Conservation (phyloP, 352 stramenopile genomes). For the Pythium coloratum region DNA sequence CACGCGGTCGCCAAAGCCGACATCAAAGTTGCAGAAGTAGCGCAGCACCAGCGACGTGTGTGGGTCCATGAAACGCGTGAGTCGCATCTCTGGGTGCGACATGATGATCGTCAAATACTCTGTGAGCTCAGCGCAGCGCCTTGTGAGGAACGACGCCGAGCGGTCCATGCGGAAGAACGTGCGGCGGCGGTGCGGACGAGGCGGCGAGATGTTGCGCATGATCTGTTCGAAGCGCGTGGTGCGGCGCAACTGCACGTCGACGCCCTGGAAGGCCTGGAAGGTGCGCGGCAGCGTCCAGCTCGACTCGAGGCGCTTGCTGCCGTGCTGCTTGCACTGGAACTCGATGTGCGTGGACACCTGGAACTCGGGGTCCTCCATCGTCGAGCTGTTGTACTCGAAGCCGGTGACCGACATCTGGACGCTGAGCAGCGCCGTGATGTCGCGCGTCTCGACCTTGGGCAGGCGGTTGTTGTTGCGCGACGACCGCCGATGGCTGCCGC, state of each 20-base stretch:
- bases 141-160: conserved; percentile 53
- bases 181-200: conserved; percentile 49
- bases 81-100: conserved; percentile 41
- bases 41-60: conserved; percentile 67
- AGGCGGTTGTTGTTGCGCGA: background rate
- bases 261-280: conserved; percentile 73
- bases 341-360: conserved; percentile 55
- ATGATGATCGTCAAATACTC: conserved; percentile 53
- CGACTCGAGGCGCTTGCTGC: conserved; percentile 51
- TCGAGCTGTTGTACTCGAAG: conserved; percentile 69
- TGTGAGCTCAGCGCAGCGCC: conserved; percentile 66
- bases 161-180: conserved; percentile 65
- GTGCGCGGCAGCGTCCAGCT: conserved; percentile 63
- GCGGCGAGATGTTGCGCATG: conserved; percentile 58
- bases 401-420: conserved; percentile 55
- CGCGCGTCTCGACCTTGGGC: conserved; percentile 37
- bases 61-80: conserved; percentile 74
- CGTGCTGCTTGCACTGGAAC: conserved; percentile 64
- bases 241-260: conserved; percentile 70
- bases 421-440: conserved; percentile 70
- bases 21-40: conserved; percentile 85
- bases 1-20: conserved; percentile 44
- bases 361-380: conserved; percentile 85
- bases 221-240: conserved; percentile 45
- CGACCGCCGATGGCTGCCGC: conserved; percentile 8